Evolutionary conservation across 2,329 filamentous ascomycete species (phyloP).

Genomic region (Hymenoscyphus albidus): DNA sequence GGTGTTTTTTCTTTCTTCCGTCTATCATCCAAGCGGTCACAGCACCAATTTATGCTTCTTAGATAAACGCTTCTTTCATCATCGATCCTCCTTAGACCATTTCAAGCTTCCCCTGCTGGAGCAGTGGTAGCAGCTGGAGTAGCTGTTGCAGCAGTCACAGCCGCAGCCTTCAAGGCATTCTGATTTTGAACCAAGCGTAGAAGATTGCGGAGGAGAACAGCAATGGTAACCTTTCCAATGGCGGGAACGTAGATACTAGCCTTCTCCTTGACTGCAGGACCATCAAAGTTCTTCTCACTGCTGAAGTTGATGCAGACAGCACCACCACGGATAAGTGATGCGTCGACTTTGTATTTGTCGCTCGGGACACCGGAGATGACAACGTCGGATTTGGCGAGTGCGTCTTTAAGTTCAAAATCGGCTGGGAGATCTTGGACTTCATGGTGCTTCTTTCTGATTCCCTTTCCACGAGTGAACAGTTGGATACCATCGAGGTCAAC

Average conservation of each 20-base stretch:
- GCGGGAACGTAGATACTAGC: conserved; percentile 96
- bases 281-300: conserved; percentile 88
- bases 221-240: conserved; percentile 96
- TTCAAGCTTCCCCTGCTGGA: neutral
- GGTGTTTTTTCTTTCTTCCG: too few species aligned
- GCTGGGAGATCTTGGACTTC: conserved; percentile 75
- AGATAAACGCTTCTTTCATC: too few species aligned
- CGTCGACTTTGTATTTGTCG: conserved; percentile 85
- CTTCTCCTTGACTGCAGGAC: conserved; percentile 84
- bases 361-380: conserved; percentile 90
- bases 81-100: neutral
- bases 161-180: conserved; percentile 1
- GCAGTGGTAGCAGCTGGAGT: neutral
- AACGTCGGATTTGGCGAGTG: conserved; percentile 84
- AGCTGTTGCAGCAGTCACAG: neutral
- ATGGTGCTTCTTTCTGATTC: conserved; percentile 80
- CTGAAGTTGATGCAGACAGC: conserved; percentile 99
- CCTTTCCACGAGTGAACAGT: conserved; percentile 84
- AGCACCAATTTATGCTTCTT: too few species aligned
- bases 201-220: conserved; percentile 82
- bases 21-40: too few species aligned
- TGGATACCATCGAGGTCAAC: conserved; percentile 91
- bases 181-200: conserved; percentile 40
- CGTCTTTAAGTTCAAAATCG: conserved; percentile 74
- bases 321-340: conserved; percentile 76